Evolutionary conservation across 768 basidiomycete genomes (phyloP).

Genomic region (Leccinum uliginosum): DNA sequence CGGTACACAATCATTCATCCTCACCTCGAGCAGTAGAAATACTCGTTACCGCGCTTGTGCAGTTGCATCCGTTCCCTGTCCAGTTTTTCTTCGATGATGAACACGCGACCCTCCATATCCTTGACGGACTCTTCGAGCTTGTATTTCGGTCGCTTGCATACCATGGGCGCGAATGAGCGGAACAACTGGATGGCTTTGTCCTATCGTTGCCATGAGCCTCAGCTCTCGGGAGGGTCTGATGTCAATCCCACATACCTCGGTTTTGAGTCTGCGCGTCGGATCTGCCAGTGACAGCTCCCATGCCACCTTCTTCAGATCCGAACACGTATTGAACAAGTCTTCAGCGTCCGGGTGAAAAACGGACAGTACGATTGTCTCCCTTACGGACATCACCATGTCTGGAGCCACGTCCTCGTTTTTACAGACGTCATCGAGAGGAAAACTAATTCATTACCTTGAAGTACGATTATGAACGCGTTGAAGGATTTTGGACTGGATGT

Average conservation of each 20-base stretch:
- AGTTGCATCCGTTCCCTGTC: constrained; percentile 97
- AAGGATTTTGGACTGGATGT: constrained; percentile 69
- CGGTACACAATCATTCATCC: neutral
- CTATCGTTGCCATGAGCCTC: constrained; percentile 34
- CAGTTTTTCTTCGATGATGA: constrained; percentile 94
- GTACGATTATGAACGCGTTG: constrained; percentile 72
- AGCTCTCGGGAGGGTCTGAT: neutral
- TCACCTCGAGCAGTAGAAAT: constrained; percentile 89
- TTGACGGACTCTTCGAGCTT: constrained; percentile 81
- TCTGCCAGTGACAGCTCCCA: constrained; percentile 90
- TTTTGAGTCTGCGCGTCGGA: constrained; percentile 58
- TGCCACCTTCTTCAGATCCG: constrained; percentile 89
- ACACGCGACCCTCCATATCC: constrained; percentile 73
- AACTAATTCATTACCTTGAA: constrained; percentile 62
- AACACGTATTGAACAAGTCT: constrained; percentile 93
- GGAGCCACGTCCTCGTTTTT: neutral
- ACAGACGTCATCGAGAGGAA: neutral
- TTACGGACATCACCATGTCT: constrained; percentile 92
- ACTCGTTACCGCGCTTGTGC: constrained; percentile 88
- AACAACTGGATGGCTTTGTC: constrained; percentile 83
- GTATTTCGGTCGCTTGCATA: constrained; percentile 83
- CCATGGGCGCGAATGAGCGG: constrained; percentile 88
- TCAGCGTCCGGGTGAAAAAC: constrained; percentile 94
- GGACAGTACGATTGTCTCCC: constrained; percentile 88
- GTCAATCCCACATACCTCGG: constrained; percentile 43